Conservation (phyloP, 139 green algal species). For the Pleodorina starrii region DNA sequence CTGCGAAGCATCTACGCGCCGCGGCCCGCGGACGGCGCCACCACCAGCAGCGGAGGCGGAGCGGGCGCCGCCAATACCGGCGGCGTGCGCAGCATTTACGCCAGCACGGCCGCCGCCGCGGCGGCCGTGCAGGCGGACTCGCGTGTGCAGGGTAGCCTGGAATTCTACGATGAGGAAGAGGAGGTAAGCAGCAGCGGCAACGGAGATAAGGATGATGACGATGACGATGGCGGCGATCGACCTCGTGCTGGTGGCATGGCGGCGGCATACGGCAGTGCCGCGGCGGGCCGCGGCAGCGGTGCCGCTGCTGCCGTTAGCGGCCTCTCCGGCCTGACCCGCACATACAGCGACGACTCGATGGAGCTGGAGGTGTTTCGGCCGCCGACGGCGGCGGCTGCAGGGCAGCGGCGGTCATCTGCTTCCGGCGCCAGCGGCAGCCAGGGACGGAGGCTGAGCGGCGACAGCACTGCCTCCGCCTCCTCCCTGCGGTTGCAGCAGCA, state of each 20-base stretch:
- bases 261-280: not conserved
- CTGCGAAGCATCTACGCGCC: constrained; percentile 11
- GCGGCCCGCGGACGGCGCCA: not conserved
- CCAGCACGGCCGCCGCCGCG: not conserved
- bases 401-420: not conserved
- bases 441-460: not conserved
- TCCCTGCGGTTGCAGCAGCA: not conserved
- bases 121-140: not conserved
- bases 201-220: not conserved
- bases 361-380: constrained; percentile 45
- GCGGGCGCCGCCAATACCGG: not conserved
- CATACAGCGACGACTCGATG: constrained; percentile 35
- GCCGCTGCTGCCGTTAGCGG: not conserved
- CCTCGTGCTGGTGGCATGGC: not conserved
- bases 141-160: constrained; percentile 26
- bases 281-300: not conserved
- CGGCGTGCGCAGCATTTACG: constrained; percentile 10
- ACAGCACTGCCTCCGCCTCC: not conserved
- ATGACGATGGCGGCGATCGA: not conserved
- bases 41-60: not conserved
- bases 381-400: not conserved
- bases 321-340: not conserved
- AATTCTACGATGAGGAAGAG: constrained; percentile 25
- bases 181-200: not conserved
- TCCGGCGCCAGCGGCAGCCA: too few species aligned